A percentile compares a stretch with the other conserved stretches of the same genome.
Conservation (phyloP, 495 filamentous ascomycete genomes). For the Aspergillus panamensis region DNA sequence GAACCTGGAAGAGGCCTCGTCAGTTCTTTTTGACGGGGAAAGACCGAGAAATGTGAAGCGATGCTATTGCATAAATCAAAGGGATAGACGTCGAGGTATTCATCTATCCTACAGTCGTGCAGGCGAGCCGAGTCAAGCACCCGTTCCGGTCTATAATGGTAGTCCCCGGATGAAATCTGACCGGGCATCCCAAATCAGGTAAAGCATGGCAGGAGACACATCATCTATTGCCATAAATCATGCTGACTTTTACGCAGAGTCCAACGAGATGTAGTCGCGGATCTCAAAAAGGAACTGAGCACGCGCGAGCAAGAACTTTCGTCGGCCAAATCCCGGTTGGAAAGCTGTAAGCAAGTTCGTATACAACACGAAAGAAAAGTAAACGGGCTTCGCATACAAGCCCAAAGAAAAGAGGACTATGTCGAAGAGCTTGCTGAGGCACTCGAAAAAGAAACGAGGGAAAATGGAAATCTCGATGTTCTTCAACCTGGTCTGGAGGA, state of each 20-base stretch:
- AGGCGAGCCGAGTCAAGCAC: slow-evolving; percentile 52
- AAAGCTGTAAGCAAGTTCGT: slow-evolving; percentile 42
- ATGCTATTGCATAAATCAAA: slow-evolving; percentile 61
- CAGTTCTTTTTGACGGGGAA: slow-evolving; percentile 62
- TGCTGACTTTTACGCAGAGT: slow-evolving; percentile 28
- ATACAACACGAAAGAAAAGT: slow-evolving; percentile 40
- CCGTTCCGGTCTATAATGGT: slow-evolving; percentile 48
- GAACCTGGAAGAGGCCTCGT: slow-evolving; percentile 58
- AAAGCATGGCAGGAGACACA: slow-evolving; percentile 14
- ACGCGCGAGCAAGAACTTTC: slow-evolving; percentile 34
- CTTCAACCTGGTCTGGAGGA: slow-evolving; percentile 53
- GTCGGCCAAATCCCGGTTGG: slow-evolving; percentile 28
- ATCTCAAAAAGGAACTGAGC: slow-evolving; percentile 39
- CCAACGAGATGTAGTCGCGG: slow-evolving; percentile 43
- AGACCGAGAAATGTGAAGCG: slow-evolving; percentile 66
- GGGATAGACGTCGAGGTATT: slow-evolving; percentile 59
- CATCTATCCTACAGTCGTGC: slow-evolving; percentile 53
- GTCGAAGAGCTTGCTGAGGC: slow-evolving; percentile 56
- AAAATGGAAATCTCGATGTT: slow-evolving; percentile 59
- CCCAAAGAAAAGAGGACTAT: slow-evolving; percentile 56
- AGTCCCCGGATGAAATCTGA: slow-evolving; percentile 79
- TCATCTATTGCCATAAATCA: background rate
- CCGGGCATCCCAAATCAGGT: slow-evolving; percentile 61
- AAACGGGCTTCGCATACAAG: slow-evolving; percentile 49
- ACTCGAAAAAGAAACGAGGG: slow-evolving; percentile 55